Base-by-base conservation (phyloP, 1,284 basidiomycete genomes). In the Xerocomus minutiporus region DNA sequence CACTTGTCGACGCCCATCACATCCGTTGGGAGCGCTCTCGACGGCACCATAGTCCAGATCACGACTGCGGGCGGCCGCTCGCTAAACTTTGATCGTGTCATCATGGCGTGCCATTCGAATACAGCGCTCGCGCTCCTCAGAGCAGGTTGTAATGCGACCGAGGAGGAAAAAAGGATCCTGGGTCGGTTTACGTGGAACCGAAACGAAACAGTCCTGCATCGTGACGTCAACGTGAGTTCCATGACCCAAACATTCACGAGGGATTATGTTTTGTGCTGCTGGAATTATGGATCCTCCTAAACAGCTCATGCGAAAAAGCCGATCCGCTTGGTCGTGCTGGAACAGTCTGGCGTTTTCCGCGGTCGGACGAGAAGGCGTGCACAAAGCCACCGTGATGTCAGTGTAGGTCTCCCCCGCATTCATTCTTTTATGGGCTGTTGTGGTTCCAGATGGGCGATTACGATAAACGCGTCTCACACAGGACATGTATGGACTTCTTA, bases 31-130 rank as follows among this genome's bases (percentile, higher is more conserved):
- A 20, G 20, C 20, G 20, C 20, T 20, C 20, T 20, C 20, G 20
- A 20, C 20, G 20, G 20, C 2, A 20, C 20, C 20, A 20, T 20
- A 2, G 20, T 20, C 20, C 20, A 20, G 20, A 20, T 20, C 20
- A 20, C 20, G 20, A 20, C 20, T 20, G 20, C 2, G 20, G 20
- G 20, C 20, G 20, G 20, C 20, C 20, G 20, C 20, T 20, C 20
- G 20, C 20, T 20, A 20, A 20, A 20, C 2, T 20, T 20, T 20
- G 20, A 20, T 20, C 20, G 20, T 20, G 20, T 20, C 50, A 85
- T 93, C 45, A 71, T 93, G 36, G 88, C 89, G 3, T 85, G 79
- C 48, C 90, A 93, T 61, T 86, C 88, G 0, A 85, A 92, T 61
- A 78, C 80, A 0, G 79, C 82, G 0, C 70, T 88, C 6, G 2